Base-by-base conservation (phyloP, 441 rosid species). In the Geranium incanum region DNA sequence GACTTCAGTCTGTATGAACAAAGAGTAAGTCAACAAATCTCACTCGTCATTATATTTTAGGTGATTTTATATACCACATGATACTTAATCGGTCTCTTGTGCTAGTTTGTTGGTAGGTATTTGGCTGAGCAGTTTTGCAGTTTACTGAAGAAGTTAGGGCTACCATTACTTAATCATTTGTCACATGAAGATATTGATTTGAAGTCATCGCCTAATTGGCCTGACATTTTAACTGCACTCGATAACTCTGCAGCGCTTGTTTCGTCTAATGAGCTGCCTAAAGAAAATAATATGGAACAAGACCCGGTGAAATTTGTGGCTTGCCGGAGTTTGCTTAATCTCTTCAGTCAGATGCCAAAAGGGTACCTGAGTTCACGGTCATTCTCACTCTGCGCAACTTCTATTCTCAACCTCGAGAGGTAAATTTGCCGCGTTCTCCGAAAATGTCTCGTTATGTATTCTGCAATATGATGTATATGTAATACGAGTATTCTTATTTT, bases 41-140 rank as follows among this genome's bases (percentile, higher is more conserved):
- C 38, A 63, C 33, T 63, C 38, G 33, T 63, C 37, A 28, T 63
- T 28, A 23, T 63, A 23, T 63, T 28, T 12, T 63, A 16, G 6
- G 13, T 48, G 2, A 60, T 6, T 43, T 52, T 52, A 6, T 68
- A 21, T 63, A 16, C 63, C 28, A 55, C 71, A 12, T 74, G 62
- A 57, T 68, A 41, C 67, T 88, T 70, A 78, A 73, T 77, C 74
- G 15, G 50, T 72, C 66, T 77, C 73, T 75, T 81, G 75, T 72
- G 68, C 83, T 85, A 95, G 99, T 86, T 92, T 87, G 93, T 92
- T 75, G 74, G 87, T 91, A 90, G 98, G 87, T 83, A 85, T 81
- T 79, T 95, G 81, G 87, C 93, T 65, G 81, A 88, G 33, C 84
- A 84, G 71, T 82, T 86, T 77, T 88, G 89, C 71, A 79, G 68